Percentiles rank a stretch among this genome's conserved stretches.
phyloP scores from a whole-genome alignment of 75 land plant genomes.

The Selaginella moellendorffii region DNA sequence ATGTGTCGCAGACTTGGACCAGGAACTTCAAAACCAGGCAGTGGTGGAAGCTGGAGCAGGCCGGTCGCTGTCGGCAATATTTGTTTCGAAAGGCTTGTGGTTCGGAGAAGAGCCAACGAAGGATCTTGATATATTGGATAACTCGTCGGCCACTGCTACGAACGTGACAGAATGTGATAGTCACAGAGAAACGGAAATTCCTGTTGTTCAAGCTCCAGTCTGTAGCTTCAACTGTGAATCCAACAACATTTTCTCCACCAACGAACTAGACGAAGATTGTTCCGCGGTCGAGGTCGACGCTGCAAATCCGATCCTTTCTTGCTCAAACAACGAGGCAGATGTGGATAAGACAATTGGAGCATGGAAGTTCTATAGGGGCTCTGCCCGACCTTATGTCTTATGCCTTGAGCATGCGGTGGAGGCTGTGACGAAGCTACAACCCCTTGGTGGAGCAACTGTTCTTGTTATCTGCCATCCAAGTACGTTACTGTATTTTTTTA shows the following conservation, averaged over 20 bases:
- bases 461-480: slow-evolving; percentile 88
- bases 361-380: neutral
- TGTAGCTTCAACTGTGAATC: neutral
- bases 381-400: slow-evolving; percentile 53
- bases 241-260: neutral
- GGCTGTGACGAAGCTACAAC: slow-evolving; percentile 40
- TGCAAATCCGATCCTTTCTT: no score
- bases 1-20: neutral
- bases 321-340: neutral
- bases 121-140: no score
- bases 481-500: slow-evolving; percentile 18
- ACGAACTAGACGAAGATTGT: neutral
- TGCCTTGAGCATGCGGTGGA: slow-evolving; percentile 92
- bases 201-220: no score
- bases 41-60: neutral
- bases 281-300: neutral
- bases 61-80: neutral
- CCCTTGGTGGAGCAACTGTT: slow-evolving; percentile 58
- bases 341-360: slow-evolving; percentile 15
- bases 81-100: no score
- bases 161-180: no score
- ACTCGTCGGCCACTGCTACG: no score
- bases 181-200: no score
- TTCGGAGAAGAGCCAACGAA: no score
- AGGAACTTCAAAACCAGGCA: neutral